Conservation (phyloP, 2,329 filamentous ascomycete species). For the Pseudodiploospora longispora region DNA sequence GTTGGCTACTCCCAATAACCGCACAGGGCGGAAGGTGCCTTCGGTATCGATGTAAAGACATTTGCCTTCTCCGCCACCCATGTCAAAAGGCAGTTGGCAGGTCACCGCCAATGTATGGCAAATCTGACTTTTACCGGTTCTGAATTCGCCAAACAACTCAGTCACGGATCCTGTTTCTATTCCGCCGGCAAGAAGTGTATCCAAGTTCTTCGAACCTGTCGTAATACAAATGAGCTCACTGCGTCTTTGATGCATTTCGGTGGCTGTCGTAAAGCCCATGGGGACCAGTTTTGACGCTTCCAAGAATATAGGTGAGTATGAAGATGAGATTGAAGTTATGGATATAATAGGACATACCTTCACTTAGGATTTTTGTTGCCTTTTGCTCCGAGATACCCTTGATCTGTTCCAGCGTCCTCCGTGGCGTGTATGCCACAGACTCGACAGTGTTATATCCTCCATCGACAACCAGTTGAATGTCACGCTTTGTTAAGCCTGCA, state of each 20-base stretch:
- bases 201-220: slow-evolving; percentile 93
- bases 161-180: slow-evolving; percentile 97
- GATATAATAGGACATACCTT: slow-evolving; percentile 51
- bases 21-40: slow-evolving; percentile 90
- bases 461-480: slow-evolving; percentile 87
- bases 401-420: slow-evolving; percentile 79
- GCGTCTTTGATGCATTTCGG: slow-evolving; percentile 95
- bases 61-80: slow-evolving; percentile 97
- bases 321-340: not conserved
- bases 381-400: slow-evolving; percentile 98
- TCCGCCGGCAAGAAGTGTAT: slow-evolving; percentile 88
- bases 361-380: slow-evolving; percentile 79
- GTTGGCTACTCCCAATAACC: slow-evolving; percentile 84
- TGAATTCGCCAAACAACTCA: slow-evolving; percentile 95
- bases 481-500: slow-evolving; percentile 82
- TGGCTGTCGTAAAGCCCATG: slow-evolving; percentile 98
- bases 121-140: slow-evolving; percentile 97
- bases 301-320: not conserved
- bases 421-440: slow-evolving; percentile 85
- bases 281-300: slow-evolving; percentile 89
- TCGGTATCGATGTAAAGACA: slow-evolving; percentile 98
- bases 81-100: slow-evolving; percentile 95
- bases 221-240: slow-evolving; percentile 98
- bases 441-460: slow-evolving; percentile 94
- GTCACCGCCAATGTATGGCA: slow-evolving; percentile 98